These are phyloP conservation scores for Globisporangium acanthophoron DNA, from an alignment of 352 stramenopile species.

Conservation along the genomic window DNA sequence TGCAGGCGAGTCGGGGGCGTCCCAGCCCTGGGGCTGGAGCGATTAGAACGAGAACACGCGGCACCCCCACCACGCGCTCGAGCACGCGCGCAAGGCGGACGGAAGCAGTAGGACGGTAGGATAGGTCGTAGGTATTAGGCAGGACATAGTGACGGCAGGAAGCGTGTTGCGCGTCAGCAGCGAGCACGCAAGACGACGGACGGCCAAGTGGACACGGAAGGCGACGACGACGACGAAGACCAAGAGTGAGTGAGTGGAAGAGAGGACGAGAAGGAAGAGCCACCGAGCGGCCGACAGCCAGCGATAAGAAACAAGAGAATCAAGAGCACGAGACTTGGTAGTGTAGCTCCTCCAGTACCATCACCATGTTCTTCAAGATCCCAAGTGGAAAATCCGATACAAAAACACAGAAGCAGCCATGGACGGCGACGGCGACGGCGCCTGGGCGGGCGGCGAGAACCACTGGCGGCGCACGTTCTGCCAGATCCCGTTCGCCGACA, in stretches of 20 bases:
- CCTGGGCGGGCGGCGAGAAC: constrained; percentile 57
- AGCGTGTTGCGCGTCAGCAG: neutral
- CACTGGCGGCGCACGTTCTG: constrained; percentile 85
- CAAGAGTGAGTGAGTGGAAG: neutral
- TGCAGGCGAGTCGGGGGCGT: neutral
- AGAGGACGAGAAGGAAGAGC: constrained; percentile 1
- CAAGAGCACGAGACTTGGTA: neutral
- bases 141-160: constrained; percentile 1
- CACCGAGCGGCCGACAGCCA: too few species aligned
- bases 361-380: neutral
- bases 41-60: neutral
- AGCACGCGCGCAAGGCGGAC: neutral
- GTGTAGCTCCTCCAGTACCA: too few species aligned
- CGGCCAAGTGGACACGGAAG: constrained; percentile 3
- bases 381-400: neutral
- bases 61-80: neutral
- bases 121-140: constrained; percentile 3
- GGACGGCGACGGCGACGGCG: constrained; percentile 8
- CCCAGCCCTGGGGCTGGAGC: neutral
- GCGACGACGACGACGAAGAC: constrained; percentile 1
- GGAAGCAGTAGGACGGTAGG: constrained; percentile 1
- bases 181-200: constrained; percentile 1
- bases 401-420: neutral
- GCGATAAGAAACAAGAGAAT: neutral
- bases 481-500: constrained; percentile 72